Base-by-base conservation (phyloP, 345 rosid genomes). In the Arabis alpina region DNA sequence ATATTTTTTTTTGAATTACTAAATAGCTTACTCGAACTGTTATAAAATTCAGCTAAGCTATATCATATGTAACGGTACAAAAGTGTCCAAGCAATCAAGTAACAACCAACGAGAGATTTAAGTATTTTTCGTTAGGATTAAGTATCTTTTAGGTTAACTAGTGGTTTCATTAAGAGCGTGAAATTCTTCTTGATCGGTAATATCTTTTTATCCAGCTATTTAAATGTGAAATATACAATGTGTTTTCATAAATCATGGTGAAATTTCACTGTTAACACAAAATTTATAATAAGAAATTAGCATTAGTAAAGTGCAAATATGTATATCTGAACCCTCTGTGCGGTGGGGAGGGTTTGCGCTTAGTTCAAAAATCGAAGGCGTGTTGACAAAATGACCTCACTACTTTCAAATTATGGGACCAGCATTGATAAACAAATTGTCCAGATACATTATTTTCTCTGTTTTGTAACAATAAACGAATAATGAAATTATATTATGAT, bases 391-490 rank as follows among this genome's bases (percentile, higher is more conserved):
- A 27, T 54, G 62, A 52, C 27, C 47, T 47, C 63, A 62, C 8
- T 39, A 13, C 25, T n/a, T 39, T 51, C 48, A 36, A 13, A 37
- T 42, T 37, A 37, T 27, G 70, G 70, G 70, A 47, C 71, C 76
- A 27, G 23, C 54, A 53, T 53, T 43, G 45, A 14, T 14, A 42
- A 14, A 25, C 27, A 25, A 64, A 64, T 36, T 55, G 76, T 64
- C 65, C 43, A 64, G n/a, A 72, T 55, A 27, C 71, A 56, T 56
- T 72, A 64, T 54, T 63, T 54, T 55, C 43, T 64, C 52, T 44
- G 36, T 9, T 36, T 37, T 27, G 43, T 72, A 64, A 64, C 76
- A 72, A 64, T 55, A 72, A 64, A 64, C 65, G 60, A 64, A 60
- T 73, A 7, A 56, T 28, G 66, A 28, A 28, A 73, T 41, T 28